Percentiles rank a stretch among this genome's conserved stretches.
Conservation (phyloP, 1,284 basidiomycete species). For the Chondrostereum purpureum region DNA sequence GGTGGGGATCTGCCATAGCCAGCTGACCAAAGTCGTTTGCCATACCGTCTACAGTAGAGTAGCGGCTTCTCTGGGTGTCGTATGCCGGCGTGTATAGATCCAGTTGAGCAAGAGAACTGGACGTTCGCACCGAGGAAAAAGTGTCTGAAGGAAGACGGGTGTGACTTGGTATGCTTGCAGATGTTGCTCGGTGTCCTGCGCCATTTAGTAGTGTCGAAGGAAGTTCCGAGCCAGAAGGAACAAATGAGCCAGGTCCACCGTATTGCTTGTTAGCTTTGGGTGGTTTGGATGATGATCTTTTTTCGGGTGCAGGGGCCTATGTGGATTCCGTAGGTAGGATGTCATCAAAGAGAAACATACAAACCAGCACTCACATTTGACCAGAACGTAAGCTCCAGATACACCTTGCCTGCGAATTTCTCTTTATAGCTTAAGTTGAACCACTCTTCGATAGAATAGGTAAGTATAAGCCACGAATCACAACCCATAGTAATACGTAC, state of each 20-base stretch:
- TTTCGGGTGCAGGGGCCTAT: slow-evolving; percentile 70
- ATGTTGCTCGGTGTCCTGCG: slow-evolving; percentile 25
- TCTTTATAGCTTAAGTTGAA: slow-evolving; percentile 85
- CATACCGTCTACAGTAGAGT: slow-evolving; percentile 43
- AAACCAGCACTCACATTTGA: slow-evolving; percentile 69
- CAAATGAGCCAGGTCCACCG: slow-evolving; percentile 70
- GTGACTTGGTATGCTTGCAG: slow-evolving; percentile 32
- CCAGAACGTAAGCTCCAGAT: slow-evolving; percentile 93
- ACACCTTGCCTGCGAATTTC: slow-evolving; percentile 90
- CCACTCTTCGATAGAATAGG: slow-evolving; percentile 65
- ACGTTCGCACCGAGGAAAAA: slow-evolving; percentile 49
- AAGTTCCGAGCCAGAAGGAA: slow-evolving; percentile 41
- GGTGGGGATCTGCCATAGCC: slow-evolving; percentile 39
- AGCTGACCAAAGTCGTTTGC: slow-evolving; percentile 63
- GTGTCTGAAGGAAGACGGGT: slow-evolving; percentile 40
- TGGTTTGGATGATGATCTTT: slow-evolving; percentile 49
- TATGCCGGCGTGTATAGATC: slow-evolving; percentile 75
- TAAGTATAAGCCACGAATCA: slow-evolving; percentile 8
- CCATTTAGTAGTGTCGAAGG: slow-evolving; percentile 21
- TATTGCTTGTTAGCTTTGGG: slow-evolving; percentile 38
- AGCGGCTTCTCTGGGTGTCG: slow-evolving; percentile 32
- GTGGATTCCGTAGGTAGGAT: slow-evolving; percentile 9
- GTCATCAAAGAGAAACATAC: slow-evolving; percentile 1
- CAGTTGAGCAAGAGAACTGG: slow-evolving; percentile 50
- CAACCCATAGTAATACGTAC: slow-evolving; percentile 38